Conservation (phyloP, 495 filamentous ascomycete species). For the Paragyromitra xinjiangensis region DNA sequence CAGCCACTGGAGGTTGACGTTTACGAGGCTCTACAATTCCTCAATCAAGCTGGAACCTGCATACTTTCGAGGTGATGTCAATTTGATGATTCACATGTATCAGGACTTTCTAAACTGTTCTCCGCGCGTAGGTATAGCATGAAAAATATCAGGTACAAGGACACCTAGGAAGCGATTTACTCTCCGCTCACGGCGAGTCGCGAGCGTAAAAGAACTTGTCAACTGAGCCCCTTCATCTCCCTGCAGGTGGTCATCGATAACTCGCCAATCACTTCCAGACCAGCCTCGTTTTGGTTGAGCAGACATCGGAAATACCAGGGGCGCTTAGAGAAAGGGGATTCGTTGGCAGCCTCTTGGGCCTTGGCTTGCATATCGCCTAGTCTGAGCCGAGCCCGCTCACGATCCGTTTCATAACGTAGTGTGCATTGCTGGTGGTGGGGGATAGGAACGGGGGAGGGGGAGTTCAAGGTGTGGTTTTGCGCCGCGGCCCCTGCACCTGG, state of each 20-base stretch:
- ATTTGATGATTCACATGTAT: conserved; percentile 33
- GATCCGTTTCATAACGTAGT: conserved; percentile 47
- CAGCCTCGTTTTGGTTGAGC: conserved; percentile 23
- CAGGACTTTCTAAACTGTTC: conserved; percentile 25
- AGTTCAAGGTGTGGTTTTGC: conserved; percentile 41
- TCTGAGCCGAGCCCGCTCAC: conserved; percentile 39
- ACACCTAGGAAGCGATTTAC: conserved; percentile 24
- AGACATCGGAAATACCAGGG: conserved; percentile 40
- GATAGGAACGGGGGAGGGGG: conserved; percentile 19
- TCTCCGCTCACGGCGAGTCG: conserved; percentile 23
- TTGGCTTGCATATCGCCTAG: conserved; percentile 52
- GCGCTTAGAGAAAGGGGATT: conserved; percentile 39
- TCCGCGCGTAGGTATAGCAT: conserved; percentile 44
- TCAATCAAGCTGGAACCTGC: conserved; percentile 23
- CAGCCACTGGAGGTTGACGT: conserved; percentile 18
- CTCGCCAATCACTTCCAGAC: conserved; percentile 38
- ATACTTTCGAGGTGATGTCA: conserved; percentile 11
- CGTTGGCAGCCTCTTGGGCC: conserved; percentile 43
- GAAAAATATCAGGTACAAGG: conserved; percentile 32
- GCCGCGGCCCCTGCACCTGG: conserved; percentile 47
- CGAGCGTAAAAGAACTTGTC: conserved; percentile 39
- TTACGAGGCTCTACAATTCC: conserved; percentile 22
- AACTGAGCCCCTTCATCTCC: conserved; percentile 49
- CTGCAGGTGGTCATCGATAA: conserved; percentile 48
- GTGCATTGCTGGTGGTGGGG: conserved; percentile 43